Percentiles rank a stretch among this genome's conserved stretches.
Conservation (phyloP, 106 monocot species). For the Agapanthus africanus region DNA sequence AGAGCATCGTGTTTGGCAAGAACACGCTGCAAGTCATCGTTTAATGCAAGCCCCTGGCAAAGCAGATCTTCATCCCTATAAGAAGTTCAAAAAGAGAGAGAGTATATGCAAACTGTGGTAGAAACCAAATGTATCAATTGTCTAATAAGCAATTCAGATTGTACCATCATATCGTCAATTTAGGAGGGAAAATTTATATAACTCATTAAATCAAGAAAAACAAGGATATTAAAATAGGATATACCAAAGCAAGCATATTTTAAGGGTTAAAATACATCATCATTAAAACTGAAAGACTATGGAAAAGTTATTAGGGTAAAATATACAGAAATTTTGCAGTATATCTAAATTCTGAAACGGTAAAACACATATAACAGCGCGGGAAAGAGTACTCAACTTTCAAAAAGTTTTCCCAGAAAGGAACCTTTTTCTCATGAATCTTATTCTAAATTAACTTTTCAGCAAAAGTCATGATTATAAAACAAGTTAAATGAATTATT, state of each 20-base stretch:
- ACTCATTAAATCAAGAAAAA: neutral
- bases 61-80: constrained; percentile 76
- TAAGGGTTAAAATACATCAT: neutral
- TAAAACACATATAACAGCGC: neutral
- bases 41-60: constrained; percentile 56
- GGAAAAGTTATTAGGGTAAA: neutral
- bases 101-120: neutral
- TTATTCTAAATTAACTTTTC: neutral
- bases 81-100: neutral
- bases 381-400: too few species aligned
- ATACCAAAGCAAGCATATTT: neutral
- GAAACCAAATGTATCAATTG: neutral
- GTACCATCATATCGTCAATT: neutral
- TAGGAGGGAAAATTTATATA: too few species aligned
- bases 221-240: neutral
- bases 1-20: constrained; percentile 74
- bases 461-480: neutral
- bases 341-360: neutral
- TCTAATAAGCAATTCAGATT: neutral
- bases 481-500: neutral
- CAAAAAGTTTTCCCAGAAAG: neutral
- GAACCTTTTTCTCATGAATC: neutral
- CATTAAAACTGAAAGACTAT: neutral
- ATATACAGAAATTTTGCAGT: neutral
- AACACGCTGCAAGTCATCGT: constrained; percentile 85